Conservation (phyloP, 352 stramenopile genomes). For the Discostella stelligera region DNA sequence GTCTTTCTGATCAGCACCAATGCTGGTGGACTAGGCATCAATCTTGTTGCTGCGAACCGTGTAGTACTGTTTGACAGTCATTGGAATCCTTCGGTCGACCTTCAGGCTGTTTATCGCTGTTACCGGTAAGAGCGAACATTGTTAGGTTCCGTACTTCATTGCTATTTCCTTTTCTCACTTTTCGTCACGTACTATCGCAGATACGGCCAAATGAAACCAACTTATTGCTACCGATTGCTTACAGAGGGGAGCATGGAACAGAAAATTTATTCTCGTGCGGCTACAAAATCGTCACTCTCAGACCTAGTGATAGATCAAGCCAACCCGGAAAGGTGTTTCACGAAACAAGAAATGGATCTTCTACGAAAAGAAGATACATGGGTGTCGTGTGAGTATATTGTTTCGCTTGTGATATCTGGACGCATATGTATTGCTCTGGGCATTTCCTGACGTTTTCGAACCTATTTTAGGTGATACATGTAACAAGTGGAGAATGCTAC, state of each 20-base stretch:
- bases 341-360: slow-evolving; percentile 59
- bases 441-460: slow-evolving; percentile 58
- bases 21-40: slow-evolving; percentile 48
- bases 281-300: slow-evolving; percentile 69
- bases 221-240: slow-evolving; percentile 80
- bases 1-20: slow-evolving; percentile 73
- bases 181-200: slow-evolving; percentile 18
- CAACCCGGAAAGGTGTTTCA: slow-evolving; percentile 61
- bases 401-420: neutral
- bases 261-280: slow-evolving; percentile 74
- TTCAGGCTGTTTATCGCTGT: slow-evolving; percentile 78
- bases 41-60: slow-evolving; percentile 66
- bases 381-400: slow-evolving; percentile 49
- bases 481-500: slow-evolving; percentile 91
- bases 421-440: neutral
- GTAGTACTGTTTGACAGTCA: slow-evolving; percentile 64
- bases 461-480: slow-evolving; percentile 88
- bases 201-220: slow-evolving; percentile 75
- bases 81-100: slow-evolving; percentile 83
- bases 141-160: neutral
- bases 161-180: neutral
- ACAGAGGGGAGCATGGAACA: slow-evolving; percentile 79
- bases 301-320: slow-evolving; percentile 73
- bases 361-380: slow-evolving; percentile 59
- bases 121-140: slow-evolving; percentile 34